Conservation (phyloP, 345 rosid genomes). For the Schrenkiella parvula region DNA sequence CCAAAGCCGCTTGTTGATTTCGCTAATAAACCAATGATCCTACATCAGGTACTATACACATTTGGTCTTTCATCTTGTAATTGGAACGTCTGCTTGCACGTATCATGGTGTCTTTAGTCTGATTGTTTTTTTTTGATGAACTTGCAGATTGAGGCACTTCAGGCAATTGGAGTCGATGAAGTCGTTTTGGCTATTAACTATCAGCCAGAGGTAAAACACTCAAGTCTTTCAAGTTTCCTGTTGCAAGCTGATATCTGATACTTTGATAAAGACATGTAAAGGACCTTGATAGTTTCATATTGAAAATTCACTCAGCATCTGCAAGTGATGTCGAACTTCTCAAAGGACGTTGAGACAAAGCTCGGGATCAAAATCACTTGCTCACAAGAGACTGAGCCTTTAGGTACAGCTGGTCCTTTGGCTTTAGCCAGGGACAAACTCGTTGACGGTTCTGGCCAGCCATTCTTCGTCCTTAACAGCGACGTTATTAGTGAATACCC, state of each 20-base stretch:
- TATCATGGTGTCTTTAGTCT: background rate
- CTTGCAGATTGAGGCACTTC: slow-evolving; percentile 83
- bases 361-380: slow-evolving; percentile 78
- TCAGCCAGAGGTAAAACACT: slow-evolving; percentile 84
- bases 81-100: no score
- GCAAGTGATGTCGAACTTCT: slow-evolving; percentile 69
- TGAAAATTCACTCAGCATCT: no score
- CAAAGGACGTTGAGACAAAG: slow-evolving; percentile 74
- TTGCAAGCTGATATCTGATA: background rate
- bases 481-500: slow-evolving; percentile 91
- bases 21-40: slow-evolving; percentile 92
- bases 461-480: slow-evolving; percentile 90
- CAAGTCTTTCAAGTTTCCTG: background rate
- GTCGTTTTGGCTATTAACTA: slow-evolving; percentile 88
- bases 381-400: slow-evolving; percentile 93
- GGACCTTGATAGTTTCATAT: no score
- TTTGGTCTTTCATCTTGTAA: background rate
- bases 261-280: no score
- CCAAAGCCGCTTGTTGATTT: slow-evolving; percentile 97
- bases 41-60: slow-evolving; percentile 79
- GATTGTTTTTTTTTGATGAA: no score
- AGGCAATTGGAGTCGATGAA: slow-evolving; percentile 78
- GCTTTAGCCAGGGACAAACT: slow-evolving; percentile 85
- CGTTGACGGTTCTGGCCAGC: slow-evolving; percentile 57
- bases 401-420: slow-evolving; percentile 93